These are phyloP conservation scores for Colletotrichum eleusines DNA, from an alignment of 2,329 filamentous ascomycete species.

Conservation along the genomic window DNA sequence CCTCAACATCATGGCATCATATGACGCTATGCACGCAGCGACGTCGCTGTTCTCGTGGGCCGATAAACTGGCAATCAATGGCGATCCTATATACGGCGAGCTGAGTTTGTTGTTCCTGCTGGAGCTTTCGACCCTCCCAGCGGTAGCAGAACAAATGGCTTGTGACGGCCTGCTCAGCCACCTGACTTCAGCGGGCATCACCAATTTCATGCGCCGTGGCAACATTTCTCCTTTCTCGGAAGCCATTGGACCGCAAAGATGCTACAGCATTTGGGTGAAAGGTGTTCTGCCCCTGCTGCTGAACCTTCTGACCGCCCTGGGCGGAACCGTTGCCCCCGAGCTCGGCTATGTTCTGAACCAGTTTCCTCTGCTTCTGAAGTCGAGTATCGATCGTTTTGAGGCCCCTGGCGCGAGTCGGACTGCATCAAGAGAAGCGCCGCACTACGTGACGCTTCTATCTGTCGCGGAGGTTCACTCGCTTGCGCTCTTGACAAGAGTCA, in stretches of 20 bases:
- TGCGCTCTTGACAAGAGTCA: conserved; percentile 78
- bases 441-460: conserved; percentile 78
- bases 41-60: conserved; percentile 94
- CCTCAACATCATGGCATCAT: conserved; percentile 75
- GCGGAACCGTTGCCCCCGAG: conserved; percentile 84
- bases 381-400: conserved; percentile 80
- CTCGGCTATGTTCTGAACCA: conserved; percentile 89
- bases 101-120: conserved; percentile 90
- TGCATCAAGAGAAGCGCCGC: conserved; percentile 59
- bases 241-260: conserved; percentile 73
- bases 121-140: conserved; percentile 83
- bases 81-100: conserved; percentile 93
- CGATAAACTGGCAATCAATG: conserved; percentile 80
- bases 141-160: conserved; percentile 89
- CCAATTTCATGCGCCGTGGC: conserved; percentile 78
- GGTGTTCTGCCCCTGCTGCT: conserved; percentile 89
- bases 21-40: conserved; percentile 83
- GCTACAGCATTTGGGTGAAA: conserved; percentile 91
- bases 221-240: conserved; percentile 84
- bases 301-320: conserved; percentile 87
- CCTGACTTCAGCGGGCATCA: conserved; percentile 82
- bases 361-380: conserved; percentile 82
- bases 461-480: conserved; percentile 85
- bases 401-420: conserved; percentile 67
- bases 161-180: conserved; percentile 86